Percentiles rank a stretch among this genome's conserved stretches.
Conservation (phyloP, 495 filamentous ascomycete species). For the Penicillium chermesinum region DNA sequence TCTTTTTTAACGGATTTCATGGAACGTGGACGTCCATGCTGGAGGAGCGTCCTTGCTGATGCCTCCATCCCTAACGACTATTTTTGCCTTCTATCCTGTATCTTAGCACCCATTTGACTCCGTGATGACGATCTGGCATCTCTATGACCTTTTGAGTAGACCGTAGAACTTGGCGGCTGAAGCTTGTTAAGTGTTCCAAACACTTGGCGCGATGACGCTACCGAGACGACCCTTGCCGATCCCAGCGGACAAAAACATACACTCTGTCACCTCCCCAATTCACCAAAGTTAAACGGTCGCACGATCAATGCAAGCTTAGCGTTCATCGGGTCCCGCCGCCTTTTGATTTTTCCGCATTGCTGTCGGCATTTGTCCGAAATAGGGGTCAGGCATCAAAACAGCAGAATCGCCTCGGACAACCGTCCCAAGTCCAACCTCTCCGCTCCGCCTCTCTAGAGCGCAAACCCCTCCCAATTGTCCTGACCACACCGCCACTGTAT, state of each 20-base stretch:
- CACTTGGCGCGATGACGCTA: constrained; percentile 17
- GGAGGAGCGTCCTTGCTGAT: constrained; percentile 20
- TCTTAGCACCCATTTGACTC: constrained; percentile 46
- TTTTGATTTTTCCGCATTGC: neutral
- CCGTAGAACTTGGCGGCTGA: neutral
- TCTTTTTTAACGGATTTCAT: constrained; percentile 22
- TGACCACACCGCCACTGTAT: neutral
- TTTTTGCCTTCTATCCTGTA: constrained; percentile 42
- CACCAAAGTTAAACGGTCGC: no score
- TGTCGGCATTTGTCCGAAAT: neutral
- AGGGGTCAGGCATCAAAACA: constrained; percentile 13
- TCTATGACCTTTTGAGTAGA: neutral
- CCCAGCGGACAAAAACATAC: constrained; percentile 14
- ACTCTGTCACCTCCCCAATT: neutral
- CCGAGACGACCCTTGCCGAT: constrained; percentile 23
- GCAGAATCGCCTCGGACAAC: constrained; percentile 4
- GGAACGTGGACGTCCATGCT: constrained; percentile 21
- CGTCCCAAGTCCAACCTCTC: constrained; percentile 8
- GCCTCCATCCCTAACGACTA: constrained; percentile 33
- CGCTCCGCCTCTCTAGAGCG: neutral
- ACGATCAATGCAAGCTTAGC: constrained; percentile 9
- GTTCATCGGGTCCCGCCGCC: neutral
- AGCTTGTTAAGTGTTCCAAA: neutral
- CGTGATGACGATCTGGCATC: constrained; percentile 25
- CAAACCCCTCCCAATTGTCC: constrained; percentile 6